Conservation (phyloP, 1,284 basidiomycete genomes). For the Cutaneotrichosporon arboriforme region DNA sequence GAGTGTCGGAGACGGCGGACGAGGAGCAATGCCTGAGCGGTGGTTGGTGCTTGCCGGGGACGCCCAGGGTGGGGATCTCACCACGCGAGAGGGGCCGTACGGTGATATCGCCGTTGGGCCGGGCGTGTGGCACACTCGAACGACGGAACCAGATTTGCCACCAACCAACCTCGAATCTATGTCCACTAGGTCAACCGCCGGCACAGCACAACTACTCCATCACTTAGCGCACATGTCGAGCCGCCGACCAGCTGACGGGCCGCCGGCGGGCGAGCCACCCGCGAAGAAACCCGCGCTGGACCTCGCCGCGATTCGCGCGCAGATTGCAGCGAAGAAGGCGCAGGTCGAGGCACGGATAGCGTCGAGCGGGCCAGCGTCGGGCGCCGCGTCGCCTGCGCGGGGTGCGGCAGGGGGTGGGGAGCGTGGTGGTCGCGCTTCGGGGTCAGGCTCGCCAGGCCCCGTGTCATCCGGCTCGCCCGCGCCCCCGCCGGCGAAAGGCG, state of each 20-base stretch:
- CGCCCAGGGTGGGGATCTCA: neutral
- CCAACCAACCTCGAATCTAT: neutral
- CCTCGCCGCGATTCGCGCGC: slow-evolving; percentile 53
- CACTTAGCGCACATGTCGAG: neutral
- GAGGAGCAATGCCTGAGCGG: slow-evolving; percentile 1
- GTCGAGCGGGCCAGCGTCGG: slow-evolving; percentile 35
- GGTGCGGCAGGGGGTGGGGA: neutral
- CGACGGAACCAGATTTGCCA: slow-evolving; percentile 11
- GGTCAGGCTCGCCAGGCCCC: slow-evolving; percentile 24
- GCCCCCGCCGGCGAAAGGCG: slow-evolving; percentile 3
- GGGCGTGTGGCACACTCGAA: neutral
- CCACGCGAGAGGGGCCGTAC: neutral
- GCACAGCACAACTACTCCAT: neutral
- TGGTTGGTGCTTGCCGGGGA: slow-evolving; percentile 1
- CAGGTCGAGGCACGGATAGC: slow-evolving; percentile 59
- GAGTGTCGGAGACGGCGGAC: neutral
- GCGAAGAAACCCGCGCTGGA: slow-evolving; percentile 20
- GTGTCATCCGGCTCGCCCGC: slow-evolving; percentile 24
- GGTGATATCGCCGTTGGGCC: neutral
- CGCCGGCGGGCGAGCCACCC: slow-evolving; percentile 18
- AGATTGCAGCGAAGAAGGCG: slow-evolving; percentile 76
- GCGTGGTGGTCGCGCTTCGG: slow-evolving; percentile 8
- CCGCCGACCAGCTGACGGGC: slow-evolving; percentile 11
- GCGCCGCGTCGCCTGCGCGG: slow-evolving; percentile 21
- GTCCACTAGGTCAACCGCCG: neutral